Percentiles rank a stretch among this genome's conserved stretches.
These are phyloP conservation scores for Dimargaris cristalligena DNA, from an alignment of 192 early-diverging fungal species.

Conservation along the genomic window DNA sequence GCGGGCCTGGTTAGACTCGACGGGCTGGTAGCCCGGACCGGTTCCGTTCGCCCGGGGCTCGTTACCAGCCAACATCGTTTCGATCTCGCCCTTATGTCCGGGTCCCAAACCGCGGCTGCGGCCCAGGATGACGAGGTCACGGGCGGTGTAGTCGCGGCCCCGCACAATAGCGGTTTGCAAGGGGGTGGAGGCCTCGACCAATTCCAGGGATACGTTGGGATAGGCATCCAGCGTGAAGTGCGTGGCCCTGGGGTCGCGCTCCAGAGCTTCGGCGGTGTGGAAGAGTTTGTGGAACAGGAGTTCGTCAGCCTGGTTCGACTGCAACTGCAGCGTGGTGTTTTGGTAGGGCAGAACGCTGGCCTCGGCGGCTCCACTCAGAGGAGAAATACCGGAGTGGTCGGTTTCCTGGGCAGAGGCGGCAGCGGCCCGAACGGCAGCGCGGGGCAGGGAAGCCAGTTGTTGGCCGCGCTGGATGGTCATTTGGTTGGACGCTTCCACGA, in stretches of 20 bases:
- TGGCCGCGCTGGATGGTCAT: neutral
- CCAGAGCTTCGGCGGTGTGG: constrained; percentile 9
- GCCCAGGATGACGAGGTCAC: constrained; percentile 23
- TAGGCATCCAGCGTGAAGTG: constrained; percentile 7
- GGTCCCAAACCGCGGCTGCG: constrained; percentile 5
- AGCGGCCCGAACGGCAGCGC: neutral
- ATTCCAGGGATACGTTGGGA: constrained; percentile 20
- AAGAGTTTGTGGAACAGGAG: constrained; percentile 15
- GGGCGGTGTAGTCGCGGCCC: constrained; percentile 13
- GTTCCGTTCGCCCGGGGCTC: neutral
- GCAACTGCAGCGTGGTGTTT: constrained; percentile 9
- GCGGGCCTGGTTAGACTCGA: neutral
- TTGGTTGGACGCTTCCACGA: constrained; percentile 8
- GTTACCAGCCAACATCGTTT: neutral
- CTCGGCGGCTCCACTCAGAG: constrained; percentile 11
- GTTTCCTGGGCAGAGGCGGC: neutral
- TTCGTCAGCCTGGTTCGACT: constrained; percentile 13
- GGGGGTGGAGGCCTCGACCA: constrained; percentile 21
- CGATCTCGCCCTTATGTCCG: neutral
- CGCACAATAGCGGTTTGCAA: constrained; percentile 21
- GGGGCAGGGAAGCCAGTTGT: neutral
- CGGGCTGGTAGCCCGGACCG: constrained; percentile 3
- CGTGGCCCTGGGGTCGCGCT: constrained; percentile 10
- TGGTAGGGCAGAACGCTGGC: constrained; percentile 8
- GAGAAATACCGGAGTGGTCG: neutral